phyloP scores from a whole-genome alignment of 768 basidiomycete genomes.

The Lentinula edodes region DNA sequence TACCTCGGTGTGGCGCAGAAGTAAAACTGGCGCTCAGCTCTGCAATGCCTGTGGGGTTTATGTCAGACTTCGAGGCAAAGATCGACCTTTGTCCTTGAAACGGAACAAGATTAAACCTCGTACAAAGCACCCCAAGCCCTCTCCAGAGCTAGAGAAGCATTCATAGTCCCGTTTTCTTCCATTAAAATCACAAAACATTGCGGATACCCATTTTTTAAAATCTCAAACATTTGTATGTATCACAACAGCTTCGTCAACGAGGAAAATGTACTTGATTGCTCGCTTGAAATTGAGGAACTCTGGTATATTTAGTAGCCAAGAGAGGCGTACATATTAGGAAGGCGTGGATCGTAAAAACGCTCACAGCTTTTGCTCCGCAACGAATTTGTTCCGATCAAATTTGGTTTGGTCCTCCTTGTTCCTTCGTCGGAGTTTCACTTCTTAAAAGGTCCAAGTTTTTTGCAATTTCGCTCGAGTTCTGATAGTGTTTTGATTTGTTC shows the following conservation, averaged over 20 bases:
- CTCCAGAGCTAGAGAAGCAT: background rate
- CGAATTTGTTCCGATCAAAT: background rate
- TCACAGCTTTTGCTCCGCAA: too few species aligned
- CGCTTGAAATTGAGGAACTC: too few species aligned
- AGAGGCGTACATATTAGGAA: too few species aligned
- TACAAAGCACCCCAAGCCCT: constrained; percentile 9
- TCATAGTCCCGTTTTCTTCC: background rate
- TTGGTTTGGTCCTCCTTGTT: background rate
- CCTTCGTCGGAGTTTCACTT: background rate
- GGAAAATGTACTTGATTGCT: too few species aligned
- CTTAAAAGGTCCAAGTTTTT: background rate
- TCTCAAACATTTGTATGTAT: too few species aligned
- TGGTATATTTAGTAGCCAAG: too few species aligned
- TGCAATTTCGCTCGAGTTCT: background rate
- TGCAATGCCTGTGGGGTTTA: constrained; percentile 14
- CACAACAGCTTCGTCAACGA: too few species aligned
- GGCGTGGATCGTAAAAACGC: too few species aligned
- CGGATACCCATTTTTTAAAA: too few species aligned
- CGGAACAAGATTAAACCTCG: constrained; percentile 13
- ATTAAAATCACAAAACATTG: background rate
- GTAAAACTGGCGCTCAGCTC: constrained; percentile 10
- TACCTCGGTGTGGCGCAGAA: constrained; percentile 12
- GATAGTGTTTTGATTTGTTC: background rate
- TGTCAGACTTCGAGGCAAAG: constrained; percentile 8
- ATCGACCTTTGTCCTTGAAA: constrained; percentile 11